Evolutionary conservation across 129 eudicot species (phyloP), one percentile per base, ranked within the genome.

Genomic region (Heracleum sosnowskyi): DNA sequence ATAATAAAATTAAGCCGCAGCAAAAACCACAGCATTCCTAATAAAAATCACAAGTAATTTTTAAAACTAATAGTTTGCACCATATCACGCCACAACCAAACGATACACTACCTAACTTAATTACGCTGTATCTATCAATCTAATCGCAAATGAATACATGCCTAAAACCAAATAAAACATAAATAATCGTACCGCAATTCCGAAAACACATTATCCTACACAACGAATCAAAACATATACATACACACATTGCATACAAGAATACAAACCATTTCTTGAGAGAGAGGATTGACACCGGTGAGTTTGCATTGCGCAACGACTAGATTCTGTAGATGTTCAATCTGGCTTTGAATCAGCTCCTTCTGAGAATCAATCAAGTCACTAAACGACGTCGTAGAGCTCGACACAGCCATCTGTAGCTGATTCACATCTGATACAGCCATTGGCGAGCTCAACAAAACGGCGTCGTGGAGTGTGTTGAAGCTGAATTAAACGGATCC

Each of bases 221-320:
- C 39, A 39, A 70, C 47, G 7, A 70, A 18, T 17, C 31, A 40
- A 34, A 26, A 57, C 0, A 31, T 34, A 29, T 3, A 12, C 0
- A 33, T 3, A 31, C 4, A 34, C 2, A 11, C 18, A 28, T 12
- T 33, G 17, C 3, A 13, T 40, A 44, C 4, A 40, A 72, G 2
- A 16, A 55, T 15, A 60, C 81, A 41, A 26, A 95, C 98, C 98
- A 95, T 95, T 82, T 95, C 98, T 76, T 95, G 98, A 24, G 97
- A 95, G 5, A 95, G 87, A 70, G 98, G 98, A 73, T 95, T 95
- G 80, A 90, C 92, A 78, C 98, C 98, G 66, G 98, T 95, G 77
- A 95, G 96, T 79, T 87, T 83, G 83, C 98, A 95, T 81, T 95
- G 98, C 15, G 73, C 66, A 34, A 80, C 73, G 33, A 95, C 98